Base-by-base conservation (phyloP, 2,329 filamentous ascomycete species). In the Podosphaera xanthii region DNA sequence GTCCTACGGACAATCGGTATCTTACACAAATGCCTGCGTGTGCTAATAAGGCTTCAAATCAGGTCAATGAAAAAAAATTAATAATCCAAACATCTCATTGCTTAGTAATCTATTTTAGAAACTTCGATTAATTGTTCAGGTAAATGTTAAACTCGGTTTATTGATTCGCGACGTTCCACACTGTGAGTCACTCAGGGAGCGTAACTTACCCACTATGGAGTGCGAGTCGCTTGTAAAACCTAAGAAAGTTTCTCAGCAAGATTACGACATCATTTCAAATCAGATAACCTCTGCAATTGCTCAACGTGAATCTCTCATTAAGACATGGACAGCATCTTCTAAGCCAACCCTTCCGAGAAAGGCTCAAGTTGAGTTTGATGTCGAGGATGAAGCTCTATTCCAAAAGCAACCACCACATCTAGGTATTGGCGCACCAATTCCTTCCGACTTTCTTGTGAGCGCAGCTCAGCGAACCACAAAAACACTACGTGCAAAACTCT, bases 341-440 rank as follows among this genome's bases (percentile, higher is more conserved):
- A 58, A 61, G 36, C 34, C 61, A 53, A 58, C 62, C 48, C 57
- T 57, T 49, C 63, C 62, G 5, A 52, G 59, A 31, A 67, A 67
- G 59, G 67, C 67, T n/a, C 59, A 66, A 48, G 68, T 65, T 60
- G 64, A 70, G 59, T 62, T 69, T n/a, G 65, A 68, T 34, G 68
- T 67, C 7, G 67, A 69, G 62, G 67, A 70, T 61, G 64, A 63
- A 1, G 52, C 60, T 8, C 61, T 69, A 2, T 70, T 69, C 52
- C 64, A 62, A 42, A 62, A 59, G 12, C 62, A 66, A 57, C 66
- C 67, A 40, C 61, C 63, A 53, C 63, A 67, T 44, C 64, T 70
- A 22, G 67, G 69, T 31, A 62, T 70, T 33, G 68, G 69, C 9
- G 68, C 66, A 50, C 63, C 65, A 52, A 60, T 69, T 48, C 64